Evolutionary conservation across 306 rosid species (phyloP), one percentile per base, ranked within the genome.

Genomic region (Canavalia ensiformis): DNA sequence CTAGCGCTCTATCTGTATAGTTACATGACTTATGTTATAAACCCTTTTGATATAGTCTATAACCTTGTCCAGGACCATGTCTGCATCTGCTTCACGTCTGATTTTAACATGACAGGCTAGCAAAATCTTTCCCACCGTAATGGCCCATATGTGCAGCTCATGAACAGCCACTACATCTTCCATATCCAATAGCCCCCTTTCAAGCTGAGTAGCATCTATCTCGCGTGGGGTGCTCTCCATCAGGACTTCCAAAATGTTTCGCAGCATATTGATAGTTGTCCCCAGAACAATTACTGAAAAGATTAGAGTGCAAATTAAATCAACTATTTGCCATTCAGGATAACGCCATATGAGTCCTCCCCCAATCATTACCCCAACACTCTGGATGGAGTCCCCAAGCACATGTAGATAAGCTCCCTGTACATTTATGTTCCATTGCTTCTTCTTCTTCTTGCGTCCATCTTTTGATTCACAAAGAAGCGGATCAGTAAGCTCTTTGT

Each of bases 211-310:
- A 7, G 91, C 94, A 74, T 92, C 97, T 7, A 92, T 88, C 87
- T 92, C 97, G 25, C 92, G 86, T 0, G 97, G 97, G 0, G 94
- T 90, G 92, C 91, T 90, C 76, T 92, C 92, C 97, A 92, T 92
- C 75, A 90, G 78, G 7, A 92, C 97, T 71, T 92, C 94, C 56
- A 92, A 81, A 68, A 92, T 90, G 88, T 81, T 90, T 51, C 97
- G 77, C 55, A 92, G 84, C 94, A 92, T 90, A 35, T 63, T 87
- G 79, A 92, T 60, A 0, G 97, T 92, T 52, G 97, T 92, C 62
- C 86, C 97, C 80, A 92, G 57, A 74, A 92, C 97, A 71, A 92
- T 58, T 11, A 87, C 86, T 0, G 97, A 92, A 78, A 92, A 92
- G 0, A 92, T 44, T 4, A 92, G 87, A 34, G 97, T 92, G 81